Evolutionary conservation across 2,329 filamentous ascomycete genomes (phyloP).

Genomic region (Alternaria triticimaculans): DNA sequence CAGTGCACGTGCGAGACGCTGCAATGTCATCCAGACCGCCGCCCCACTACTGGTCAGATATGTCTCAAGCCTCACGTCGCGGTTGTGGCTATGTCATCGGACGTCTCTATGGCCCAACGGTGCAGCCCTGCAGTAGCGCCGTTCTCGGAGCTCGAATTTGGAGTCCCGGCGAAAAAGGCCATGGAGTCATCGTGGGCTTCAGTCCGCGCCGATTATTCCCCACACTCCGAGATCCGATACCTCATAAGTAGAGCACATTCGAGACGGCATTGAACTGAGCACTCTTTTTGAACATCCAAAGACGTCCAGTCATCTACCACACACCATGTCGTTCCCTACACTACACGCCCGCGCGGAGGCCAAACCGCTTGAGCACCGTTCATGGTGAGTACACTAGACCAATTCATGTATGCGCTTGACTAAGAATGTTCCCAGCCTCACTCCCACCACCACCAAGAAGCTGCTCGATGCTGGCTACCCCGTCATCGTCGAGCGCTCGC

Average conservation of each 20-base stretch:
- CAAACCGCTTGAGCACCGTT: constrained; percentile 51
- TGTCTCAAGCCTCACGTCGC: background rate
- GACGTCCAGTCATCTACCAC: background rate
- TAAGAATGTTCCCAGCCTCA: constrained; percentile 27
- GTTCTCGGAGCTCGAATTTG: constrained; percentile 24
- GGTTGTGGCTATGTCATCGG: background rate
- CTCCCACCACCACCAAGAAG: constrained; percentile 49
- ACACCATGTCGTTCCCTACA: constrained; percentile 44
- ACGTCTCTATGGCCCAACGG: background rate
- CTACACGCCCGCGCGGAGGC: constrained; percentile 52
- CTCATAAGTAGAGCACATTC: background rate
- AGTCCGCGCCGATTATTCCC: constrained; percentile 5
- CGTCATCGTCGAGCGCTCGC: constrained; percentile 49
- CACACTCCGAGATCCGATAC: constrained; percentile 27
- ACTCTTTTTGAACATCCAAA: background rate
- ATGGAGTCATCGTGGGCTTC: constrained; percentile 35
- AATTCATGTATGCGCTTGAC: background rate
- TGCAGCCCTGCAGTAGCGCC: constrained; percentile 32
- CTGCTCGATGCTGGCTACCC: constrained; percentile 51
- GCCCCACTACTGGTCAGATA: constrained; percentile 1
- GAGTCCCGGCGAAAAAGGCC: constrained; percentile 25
- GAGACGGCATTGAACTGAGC: background rate
- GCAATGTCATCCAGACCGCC: background rate
- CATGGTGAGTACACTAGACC: constrained; percentile 15
- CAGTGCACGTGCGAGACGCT: constrained; percentile 26